These are phyloP conservation scores for Keithomyces neogunnii DNA, from an alignment of 2,329 filamentous ascomycete genomes.

Conservation along the genomic window DNA sequence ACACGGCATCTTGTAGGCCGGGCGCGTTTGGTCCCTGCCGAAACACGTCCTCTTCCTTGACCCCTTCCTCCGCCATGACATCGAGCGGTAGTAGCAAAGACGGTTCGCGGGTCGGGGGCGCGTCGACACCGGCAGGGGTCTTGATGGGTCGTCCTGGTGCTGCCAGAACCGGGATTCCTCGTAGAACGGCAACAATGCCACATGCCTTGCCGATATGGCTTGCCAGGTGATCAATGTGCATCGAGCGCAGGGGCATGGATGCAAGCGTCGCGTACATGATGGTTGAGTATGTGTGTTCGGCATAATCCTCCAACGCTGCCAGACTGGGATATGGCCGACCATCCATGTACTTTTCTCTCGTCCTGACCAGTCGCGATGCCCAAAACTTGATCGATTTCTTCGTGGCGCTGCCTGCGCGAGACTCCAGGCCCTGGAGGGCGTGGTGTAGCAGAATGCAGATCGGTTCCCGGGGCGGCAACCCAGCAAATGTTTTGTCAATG, in stretches of 20 bases:
- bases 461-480: conserved; percentile 78
- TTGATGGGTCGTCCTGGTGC: conserved; percentile 50
- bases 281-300: conserved; percentile 90
- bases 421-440: conserved; percentile 55
- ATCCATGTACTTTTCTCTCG: conserved; percentile 73
- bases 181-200: conserved; percentile 78
- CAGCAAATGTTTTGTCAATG: conserved; percentile 67
- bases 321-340: conserved; percentile 74
- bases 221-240: conserved; percentile 85
- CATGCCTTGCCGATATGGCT: conserved; percentile 92
- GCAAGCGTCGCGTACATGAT: conserved; percentile 83
- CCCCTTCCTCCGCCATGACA: conserved; percentile 72
- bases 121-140: conserved; percentile 30
- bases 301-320: conserved; percentile 72
- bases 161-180: conserved; percentile 81
- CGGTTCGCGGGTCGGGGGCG: conserved; percentile 32
- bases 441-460: conserved; percentile 76
- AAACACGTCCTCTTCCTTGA: conserved; percentile 86
- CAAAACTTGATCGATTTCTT: conserved; percentile 57
- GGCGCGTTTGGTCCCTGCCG: conserved; percentile 68
- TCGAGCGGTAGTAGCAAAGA: conserved; percentile 75
- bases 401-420: conserved; percentile 30
- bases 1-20: conserved; percentile 82
- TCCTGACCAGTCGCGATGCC: conserved; percentile 68
- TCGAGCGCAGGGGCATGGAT: conserved; percentile 66